Percentiles rank a stretch among this genome's conserved stretches.
These are phyloP conservation scores for Eremomyces bilateralis DNA, from an alignment of 495 filamentous ascomycete species.

Conservation along the genomic window DNA sequence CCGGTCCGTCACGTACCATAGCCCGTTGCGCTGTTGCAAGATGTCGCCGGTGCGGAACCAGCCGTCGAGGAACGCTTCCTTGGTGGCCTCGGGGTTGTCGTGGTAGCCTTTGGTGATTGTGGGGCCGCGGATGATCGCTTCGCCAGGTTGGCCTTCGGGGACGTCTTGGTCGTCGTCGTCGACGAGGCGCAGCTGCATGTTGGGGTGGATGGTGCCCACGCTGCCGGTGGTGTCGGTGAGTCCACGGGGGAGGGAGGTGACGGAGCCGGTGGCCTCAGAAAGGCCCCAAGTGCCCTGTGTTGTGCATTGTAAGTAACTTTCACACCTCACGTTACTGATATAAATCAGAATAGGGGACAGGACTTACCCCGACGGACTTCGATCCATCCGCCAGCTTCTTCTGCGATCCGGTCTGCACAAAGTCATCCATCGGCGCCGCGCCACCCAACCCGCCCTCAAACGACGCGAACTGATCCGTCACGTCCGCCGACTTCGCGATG, in stretches of 20 bases:
- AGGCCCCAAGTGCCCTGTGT: conserved; percentile 11
- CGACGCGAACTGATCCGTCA: conserved; percentile 25
- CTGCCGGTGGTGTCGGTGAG: neutral
- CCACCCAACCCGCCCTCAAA: conserved; percentile 7
- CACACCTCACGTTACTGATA: too few species aligned
- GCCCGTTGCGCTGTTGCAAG: conserved; percentile 1
- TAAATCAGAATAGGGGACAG: too few species aligned
- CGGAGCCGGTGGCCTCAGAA: conserved; percentile 9
- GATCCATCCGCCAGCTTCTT: conserved; percentile 8
- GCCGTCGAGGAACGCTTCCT: conserved; percentile 4
- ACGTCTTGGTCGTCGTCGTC: conserved; percentile 2
- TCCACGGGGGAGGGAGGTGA: neutral
- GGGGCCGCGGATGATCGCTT: conserved; percentile 4
- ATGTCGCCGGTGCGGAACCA: conserved; percentile 9
- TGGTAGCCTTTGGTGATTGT: conserved; percentile 7
- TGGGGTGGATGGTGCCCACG: neutral
- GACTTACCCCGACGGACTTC: conserved; percentile 10
- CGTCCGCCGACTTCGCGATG: conserved; percentile 25
- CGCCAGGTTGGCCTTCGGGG: neutral
- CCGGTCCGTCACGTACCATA: conserved; percentile 15
- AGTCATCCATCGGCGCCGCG: conserved; percentile 12
- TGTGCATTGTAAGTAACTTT: too few species aligned
- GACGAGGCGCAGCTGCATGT: neutral
- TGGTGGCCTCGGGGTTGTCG: conserved; percentile 5
- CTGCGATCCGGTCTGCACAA: conserved; percentile 6